Evolutionary conservation across 1,284 basidiomycete genomes (phyloP).

Genomic region (Ustilago nuda): DNA sequence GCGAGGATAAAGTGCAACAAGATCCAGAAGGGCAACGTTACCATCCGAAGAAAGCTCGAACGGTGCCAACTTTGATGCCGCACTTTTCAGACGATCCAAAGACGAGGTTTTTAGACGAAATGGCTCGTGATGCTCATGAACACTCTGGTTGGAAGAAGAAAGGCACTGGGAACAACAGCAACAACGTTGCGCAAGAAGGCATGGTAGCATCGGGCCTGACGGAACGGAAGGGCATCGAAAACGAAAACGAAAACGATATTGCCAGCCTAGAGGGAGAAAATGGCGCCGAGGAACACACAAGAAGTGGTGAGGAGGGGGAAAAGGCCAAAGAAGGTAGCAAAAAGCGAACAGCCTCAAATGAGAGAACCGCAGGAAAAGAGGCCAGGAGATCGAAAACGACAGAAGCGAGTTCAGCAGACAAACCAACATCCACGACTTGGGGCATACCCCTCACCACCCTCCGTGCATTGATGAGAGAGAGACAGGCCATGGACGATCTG

Average conservation of each 20-base stretch:
- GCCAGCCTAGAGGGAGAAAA: slow-evolving; percentile 1
- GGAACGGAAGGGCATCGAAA: slow-evolving; percentile 25
- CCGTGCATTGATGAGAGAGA: slow-evolving; percentile 55
- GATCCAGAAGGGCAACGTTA: slow-evolving; percentile 23
- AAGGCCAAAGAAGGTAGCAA: slow-evolving; percentile 1
- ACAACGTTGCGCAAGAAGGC: background rate
- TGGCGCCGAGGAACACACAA: background rate
- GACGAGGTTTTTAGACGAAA: slow-evolving; percentile 67
- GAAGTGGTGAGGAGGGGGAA: background rate
- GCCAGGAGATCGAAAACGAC: background rate
- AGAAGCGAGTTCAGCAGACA: too few relatives aligned
- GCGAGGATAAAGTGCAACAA: background rate
- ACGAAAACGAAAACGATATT: slow-evolving; percentile 5
- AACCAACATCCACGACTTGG: background rate
- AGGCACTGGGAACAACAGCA: too few relatives aligned
- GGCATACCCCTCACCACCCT: slow-evolving; percentile 35
- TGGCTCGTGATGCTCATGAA: slow-evolving; percentile 61
- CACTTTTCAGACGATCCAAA: slow-evolving; percentile 68
- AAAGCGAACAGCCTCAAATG: background rate
- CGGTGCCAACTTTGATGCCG: slow-evolving; percentile 64
- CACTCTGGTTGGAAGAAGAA: slow-evolving; percentile 56
- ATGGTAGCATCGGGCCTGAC: slow-evolving; percentile 6
- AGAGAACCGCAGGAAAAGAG: background rate
- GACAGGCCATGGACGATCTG: slow-evolving; percentile 58
- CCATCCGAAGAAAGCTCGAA: slow-evolving; percentile 29